phyloP scores from a whole-genome alignment of 352 stramenopile species.

The Phytophthora megakarya region DNA sequence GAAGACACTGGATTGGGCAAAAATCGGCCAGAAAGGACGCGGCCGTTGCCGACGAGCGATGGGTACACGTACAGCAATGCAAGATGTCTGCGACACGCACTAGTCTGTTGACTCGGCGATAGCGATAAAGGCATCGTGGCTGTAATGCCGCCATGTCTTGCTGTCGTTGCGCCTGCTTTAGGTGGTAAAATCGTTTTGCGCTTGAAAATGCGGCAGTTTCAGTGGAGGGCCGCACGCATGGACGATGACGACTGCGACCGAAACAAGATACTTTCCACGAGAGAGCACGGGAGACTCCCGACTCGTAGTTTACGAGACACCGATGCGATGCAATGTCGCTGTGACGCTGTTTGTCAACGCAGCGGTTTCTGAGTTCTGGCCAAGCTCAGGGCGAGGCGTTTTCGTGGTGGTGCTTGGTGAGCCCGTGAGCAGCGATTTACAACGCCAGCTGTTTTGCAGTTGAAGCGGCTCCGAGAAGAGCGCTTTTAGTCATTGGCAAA shows the following conservation, averaged over 20 bases:
- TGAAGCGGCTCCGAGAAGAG: slow-evolving; percentile 21
- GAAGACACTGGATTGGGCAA: slow-evolving; percentile 28
- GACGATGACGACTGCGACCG: slow-evolving; percentile 24
- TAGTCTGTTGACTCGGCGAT: not conserved
- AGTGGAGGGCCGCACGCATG: slow-evolving; percentile 23
- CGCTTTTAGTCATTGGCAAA: not conserved
- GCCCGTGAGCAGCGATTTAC: slow-evolving; percentile 12
- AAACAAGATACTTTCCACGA: slow-evolving; percentile 21
- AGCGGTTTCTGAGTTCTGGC: slow-evolving; percentile 6
- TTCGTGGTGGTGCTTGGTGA: slow-evolving; percentile 13
- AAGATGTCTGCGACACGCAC: slow-evolving; percentile 29
- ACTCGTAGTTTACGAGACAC: not conserved
- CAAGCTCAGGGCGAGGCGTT: not conserved
- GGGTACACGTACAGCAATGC: slow-evolving; percentile 15
- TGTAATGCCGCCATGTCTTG: not conserved
- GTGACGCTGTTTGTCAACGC: not conserved
- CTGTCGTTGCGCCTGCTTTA: slow-evolving; percentile 7
- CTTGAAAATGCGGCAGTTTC: slow-evolving; percentile 1
- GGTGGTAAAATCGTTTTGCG: not conserved
- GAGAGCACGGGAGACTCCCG: too few relatives aligned
- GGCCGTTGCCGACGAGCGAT: slow-evolving; percentile 7
- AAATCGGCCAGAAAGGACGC: slow-evolving; percentile 27
- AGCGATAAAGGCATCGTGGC: not conserved
- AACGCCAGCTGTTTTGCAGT: slow-evolving; percentile 32
- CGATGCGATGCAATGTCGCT: not conserved